These are phyloP conservation scores for Coffea eugenioides DNA, from an alignment of 257 asterid genomes.

Conservation along the genomic window DNA sequence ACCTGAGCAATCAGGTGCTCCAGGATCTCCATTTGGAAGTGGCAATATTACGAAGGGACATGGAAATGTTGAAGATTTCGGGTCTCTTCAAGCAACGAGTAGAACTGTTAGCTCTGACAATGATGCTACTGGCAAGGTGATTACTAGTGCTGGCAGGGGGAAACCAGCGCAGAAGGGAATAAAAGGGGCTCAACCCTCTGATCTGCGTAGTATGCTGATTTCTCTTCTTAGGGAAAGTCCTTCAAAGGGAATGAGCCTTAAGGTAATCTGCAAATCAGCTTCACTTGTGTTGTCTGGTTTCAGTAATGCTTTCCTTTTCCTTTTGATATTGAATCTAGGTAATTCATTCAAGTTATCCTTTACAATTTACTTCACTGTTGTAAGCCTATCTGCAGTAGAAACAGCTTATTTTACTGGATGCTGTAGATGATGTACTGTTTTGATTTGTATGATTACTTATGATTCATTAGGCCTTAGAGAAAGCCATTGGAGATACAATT, in stretches of 20 bases:
- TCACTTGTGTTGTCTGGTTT: neutral
- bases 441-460: slow-evolving; percentile 19
- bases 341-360: neutral
- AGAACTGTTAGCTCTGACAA: slow-evolving; percentile 54
- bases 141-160: slow-evolving; percentile 38
- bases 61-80: slow-evolving; percentile 35
- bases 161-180: slow-evolving; percentile 42
- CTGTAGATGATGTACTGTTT: slow-evolving; percentile 10
- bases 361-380: neutral
- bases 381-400: neutral
- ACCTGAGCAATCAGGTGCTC: slow-evolving; percentile 54
- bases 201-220: slow-evolving; percentile 63
- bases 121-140: slow-evolving; percentile 48
- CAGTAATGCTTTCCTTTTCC: neutral
- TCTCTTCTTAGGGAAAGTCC: slow-evolving; percentile 72
- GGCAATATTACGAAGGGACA: slow-evolving; percentile 55
- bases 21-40: slow-evolving; percentile 52
- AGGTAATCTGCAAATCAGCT: slow-evolving; percentile 44
- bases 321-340: too few relatives aligned
- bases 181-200: slow-evolving; percentile 47
- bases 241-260: slow-evolving; percentile 76
- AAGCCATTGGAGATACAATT: slow-evolving; percentile 74
- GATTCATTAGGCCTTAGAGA: slow-evolving; percentile 71
- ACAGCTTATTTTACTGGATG: slow-evolving; percentile 5
- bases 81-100: slow-evolving; percentile 38